Evolutionary conservation across 2,329 filamentous ascomycete genomes (phyloP).

Genomic region (Alternaria dauci): DNA sequence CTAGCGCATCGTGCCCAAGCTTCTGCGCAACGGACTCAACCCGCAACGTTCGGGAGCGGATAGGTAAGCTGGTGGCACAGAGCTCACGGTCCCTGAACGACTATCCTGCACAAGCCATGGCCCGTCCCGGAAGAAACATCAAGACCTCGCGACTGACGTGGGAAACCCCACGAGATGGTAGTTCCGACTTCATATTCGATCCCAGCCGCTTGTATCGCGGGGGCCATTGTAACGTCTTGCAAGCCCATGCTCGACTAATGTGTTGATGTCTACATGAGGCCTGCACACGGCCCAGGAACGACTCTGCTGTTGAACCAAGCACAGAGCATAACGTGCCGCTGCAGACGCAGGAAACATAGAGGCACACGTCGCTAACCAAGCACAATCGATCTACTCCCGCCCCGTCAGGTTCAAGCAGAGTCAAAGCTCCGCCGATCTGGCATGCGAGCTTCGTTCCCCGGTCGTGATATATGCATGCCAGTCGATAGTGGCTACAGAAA

Average conservation of each 20-base stretch:
- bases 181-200: conserved; percentile 34
- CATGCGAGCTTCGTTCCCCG: conserved; percentile 21
- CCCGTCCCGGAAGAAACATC: conserved; percentile 28
- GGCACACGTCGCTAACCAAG: conserved; percentile 12
- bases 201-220: conserved; percentile 24
- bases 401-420: conserved; percentile 23
- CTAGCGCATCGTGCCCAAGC: conserved; percentile 20
- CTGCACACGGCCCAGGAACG: conserved; percentile 23
- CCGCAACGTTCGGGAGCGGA: conserved; percentile 24
- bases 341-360: conserved; percentile 3
- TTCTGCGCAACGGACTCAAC: conserved; percentile 22
- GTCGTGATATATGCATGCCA: conserved; percentile 31
- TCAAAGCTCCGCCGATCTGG: conserved; percentile 43
- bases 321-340: conserved; percentile 27
- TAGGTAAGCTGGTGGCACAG: conserved; percentile 36
- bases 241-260: conserved; percentile 17
- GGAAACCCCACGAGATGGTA: conserved; percentile 33
- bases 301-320: conserved; percentile 21
- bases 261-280: conserved; percentile 5
- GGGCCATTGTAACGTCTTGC: conserved; percentile 29
- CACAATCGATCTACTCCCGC: conserved; percentile 9
- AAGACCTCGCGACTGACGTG: conserved; percentile 31
- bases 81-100: conserved; percentile 33
- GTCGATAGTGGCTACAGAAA: conserved; percentile 31
- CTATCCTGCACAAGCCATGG: conserved; percentile 27